phyloP scores from a whole-genome alignment of 441 rosid genomes.

The Gossypium aridum region DNA sequence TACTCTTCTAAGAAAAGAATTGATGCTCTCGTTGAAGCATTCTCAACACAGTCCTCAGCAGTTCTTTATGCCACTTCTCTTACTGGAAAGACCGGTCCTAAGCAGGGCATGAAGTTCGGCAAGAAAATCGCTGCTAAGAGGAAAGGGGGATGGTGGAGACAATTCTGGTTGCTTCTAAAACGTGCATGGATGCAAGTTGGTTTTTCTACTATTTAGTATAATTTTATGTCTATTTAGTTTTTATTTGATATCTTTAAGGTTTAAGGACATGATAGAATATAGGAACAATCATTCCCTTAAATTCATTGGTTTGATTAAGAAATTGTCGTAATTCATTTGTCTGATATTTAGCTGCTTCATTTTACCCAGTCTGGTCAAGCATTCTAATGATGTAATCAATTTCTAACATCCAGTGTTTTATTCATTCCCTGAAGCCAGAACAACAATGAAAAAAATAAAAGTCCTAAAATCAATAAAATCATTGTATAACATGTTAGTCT shows the following conservation, averaged over 20 bases:
- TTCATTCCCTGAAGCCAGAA: constrained; percentile 2
- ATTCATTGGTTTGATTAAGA: constrained; percentile 2
- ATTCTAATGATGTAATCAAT: constrained; percentile 7
- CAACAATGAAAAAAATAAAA: background rate
- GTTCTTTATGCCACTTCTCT: constrained; percentile 68
- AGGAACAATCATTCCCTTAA: background rate
- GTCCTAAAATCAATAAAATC: background rate
- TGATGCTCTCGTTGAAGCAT: constrained; percentile 81
- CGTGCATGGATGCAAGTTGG: constrained; percentile 98
- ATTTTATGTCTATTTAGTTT: background rate
- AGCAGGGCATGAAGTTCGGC: constrained; percentile 28
- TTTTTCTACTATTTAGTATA: constrained; percentile 14
- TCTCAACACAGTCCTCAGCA: constrained; percentile 47
- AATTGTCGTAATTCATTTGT: background rate
- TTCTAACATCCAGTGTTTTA: background rate
- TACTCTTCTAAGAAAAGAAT: constrained; percentile 75
- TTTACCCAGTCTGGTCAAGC: background rate
- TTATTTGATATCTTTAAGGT: background rate
- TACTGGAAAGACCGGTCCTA: constrained; percentile 25
- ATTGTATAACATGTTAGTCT: constrained; percentile 5
- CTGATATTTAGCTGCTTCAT: background rate
- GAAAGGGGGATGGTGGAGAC: constrained; percentile 81
- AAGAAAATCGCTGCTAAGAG: constrained; percentile 35
- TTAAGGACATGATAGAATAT: constrained; percentile 5
- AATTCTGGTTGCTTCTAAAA: constrained; percentile 74